phyloP scores from a whole-genome alignment of 768 basidiomycete species.

The Pisolithus albus region DNA sequence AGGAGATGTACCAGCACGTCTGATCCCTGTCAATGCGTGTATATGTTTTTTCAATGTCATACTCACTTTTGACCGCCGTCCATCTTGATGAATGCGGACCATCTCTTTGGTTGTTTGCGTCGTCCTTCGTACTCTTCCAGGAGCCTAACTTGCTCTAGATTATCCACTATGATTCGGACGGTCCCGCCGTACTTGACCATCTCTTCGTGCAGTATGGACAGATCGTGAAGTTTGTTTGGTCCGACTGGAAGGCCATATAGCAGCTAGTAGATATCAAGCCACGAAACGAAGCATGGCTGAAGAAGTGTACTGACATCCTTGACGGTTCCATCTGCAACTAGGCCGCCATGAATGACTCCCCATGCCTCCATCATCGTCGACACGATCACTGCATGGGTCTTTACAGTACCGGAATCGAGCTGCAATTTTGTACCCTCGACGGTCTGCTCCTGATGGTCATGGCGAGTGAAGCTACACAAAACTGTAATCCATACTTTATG shows the following conservation, averaged over 20 bases:
- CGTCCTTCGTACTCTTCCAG: conserved; percentile 53
- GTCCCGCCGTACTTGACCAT: conserved; percentile 49
- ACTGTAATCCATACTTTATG: conserved; percentile 51
- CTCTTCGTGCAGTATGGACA: conserved; percentile 53
- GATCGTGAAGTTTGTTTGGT: conserved; percentile 63
- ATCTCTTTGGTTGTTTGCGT: conserved; percentile 36
- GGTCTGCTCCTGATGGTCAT: conserved; percentile 41
- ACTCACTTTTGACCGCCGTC: conserved; percentile 72
- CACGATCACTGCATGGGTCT: conserved; percentile 59
- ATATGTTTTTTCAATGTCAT: not conserved
- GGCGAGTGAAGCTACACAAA: not conserved
- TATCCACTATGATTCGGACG: conserved; percentile 68
- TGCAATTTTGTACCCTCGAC: conserved; percentile 69
- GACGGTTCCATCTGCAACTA: conserved; percentile 65
- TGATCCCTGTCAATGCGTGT: conserved; percentile 24
- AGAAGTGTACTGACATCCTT: conserved; percentile 55
- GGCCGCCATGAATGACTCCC: conserved; percentile 58
- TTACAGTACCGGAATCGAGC: conserved; percentile 46
- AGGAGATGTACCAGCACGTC: conserved; percentile 67
- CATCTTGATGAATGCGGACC: conserved; percentile 79
- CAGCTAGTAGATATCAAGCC: conserved; percentile 41
- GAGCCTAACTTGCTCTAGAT: conserved; percentile 61
- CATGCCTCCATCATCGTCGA: conserved; percentile 84
- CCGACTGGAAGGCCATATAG: conserved; percentile 74
- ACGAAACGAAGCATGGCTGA: not conserved